Conservation (phyloP, 306 rosid species). For the Myrica gale region DNA sequence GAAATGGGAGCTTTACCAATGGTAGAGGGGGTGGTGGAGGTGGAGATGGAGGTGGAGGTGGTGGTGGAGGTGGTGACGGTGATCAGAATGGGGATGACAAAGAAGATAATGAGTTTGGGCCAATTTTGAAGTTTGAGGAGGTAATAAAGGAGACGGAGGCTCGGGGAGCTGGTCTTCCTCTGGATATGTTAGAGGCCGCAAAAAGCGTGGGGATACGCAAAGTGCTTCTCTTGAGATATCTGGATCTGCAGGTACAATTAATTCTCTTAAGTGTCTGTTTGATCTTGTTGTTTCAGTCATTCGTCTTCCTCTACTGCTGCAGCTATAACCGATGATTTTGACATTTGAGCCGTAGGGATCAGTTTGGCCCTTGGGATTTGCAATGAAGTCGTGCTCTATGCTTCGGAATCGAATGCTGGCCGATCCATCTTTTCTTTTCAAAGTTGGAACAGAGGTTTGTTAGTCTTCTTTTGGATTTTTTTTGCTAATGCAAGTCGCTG, state of each 20-base stretch:
- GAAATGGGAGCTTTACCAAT: constrained; percentile 25
- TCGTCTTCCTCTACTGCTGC: neutral
- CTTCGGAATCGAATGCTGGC: constrained; percentile 89
- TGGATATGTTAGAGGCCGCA: constrained; percentile 78
- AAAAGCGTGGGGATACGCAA: constrained; percentile 61
- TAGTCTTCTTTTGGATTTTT: constrained; percentile 27
- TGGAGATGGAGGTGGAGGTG: constrained; percentile 25
- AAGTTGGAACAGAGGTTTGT: constrained; percentile 91
- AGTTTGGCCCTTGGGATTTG: constrained; percentile 71
- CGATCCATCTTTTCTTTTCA: constrained; percentile 88
- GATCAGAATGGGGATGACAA: constrained; percentile 31
- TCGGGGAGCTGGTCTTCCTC: constrained; percentile 61
- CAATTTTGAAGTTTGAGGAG: constrained; percentile 61
- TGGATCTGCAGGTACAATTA: constrained; percentile 57
- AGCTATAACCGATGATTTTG: constrained; percentile 11
- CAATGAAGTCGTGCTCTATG: constrained; percentile 61
- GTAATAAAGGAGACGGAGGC: constrained; percentile 68
- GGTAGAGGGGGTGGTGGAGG: constrained; percentile 38
- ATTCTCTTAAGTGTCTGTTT: neutral
- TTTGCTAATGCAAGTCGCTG: constrained; percentile 8
- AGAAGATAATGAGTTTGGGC: constrained; percentile 63
- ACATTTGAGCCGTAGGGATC: constrained; percentile 59
- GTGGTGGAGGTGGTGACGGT: constrained; percentile 32
- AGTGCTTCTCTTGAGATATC: constrained; percentile 68
- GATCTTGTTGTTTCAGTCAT: neutral